These are phyloP conservation scores for Ramaria rubella DNA, from an alignment of 768 basidiomycete genomes.

Conservation along the genomic window DNA sequence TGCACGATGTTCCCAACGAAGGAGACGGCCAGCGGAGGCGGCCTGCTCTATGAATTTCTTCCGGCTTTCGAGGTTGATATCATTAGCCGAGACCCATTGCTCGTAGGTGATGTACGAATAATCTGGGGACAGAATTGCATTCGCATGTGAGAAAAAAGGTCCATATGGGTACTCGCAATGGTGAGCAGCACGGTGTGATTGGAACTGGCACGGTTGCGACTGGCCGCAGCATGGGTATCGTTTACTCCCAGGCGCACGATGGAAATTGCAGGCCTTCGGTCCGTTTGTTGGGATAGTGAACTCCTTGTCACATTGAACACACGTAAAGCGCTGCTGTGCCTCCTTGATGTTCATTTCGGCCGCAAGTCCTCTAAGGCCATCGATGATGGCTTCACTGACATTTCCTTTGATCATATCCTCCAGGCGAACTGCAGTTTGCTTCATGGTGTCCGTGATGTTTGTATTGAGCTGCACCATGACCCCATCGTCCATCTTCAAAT, in stretches of 20 bases:
- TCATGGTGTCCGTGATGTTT: constrained; percentile 30
- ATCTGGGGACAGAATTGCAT: constrained; percentile 29
- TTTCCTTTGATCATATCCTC: constrained; percentile 28
- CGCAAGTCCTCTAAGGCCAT: constrained; percentile 32
- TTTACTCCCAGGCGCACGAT: constrained; percentile 30
- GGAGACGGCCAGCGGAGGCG: constrained; percentile 19
- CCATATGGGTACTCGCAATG: constrained; percentile 39
- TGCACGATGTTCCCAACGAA: constrained; percentile 32
- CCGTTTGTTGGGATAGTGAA: constrained; percentile 32
- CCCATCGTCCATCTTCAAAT: constrained; percentile 32
- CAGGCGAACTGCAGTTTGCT: constrained; percentile 26
- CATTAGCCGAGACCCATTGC: constrained; percentile 29
- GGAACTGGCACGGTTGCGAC: constrained; percentile 31
- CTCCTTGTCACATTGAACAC: constrained; percentile 35
- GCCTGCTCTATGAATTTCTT: constrained; percentile 25
- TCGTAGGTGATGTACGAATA: constrained; percentile 26
- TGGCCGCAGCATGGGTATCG: constrained; percentile 31
- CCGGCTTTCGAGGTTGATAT: constrained; percentile 32
- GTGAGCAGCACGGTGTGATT: constrained; percentile 31
- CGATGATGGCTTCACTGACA: constrained; percentile 29
- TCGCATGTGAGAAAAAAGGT: constrained; percentile 30
- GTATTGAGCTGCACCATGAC: constrained; percentile 36
- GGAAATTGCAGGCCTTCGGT: constrained; percentile 35
- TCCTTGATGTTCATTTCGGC: constrained; percentile 29
- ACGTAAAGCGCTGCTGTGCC: constrained; percentile 32